Evolutionary conservation across 2,329 filamentous ascomycete species (phyloP).

Genomic region (Venturia asperata): DNA sequence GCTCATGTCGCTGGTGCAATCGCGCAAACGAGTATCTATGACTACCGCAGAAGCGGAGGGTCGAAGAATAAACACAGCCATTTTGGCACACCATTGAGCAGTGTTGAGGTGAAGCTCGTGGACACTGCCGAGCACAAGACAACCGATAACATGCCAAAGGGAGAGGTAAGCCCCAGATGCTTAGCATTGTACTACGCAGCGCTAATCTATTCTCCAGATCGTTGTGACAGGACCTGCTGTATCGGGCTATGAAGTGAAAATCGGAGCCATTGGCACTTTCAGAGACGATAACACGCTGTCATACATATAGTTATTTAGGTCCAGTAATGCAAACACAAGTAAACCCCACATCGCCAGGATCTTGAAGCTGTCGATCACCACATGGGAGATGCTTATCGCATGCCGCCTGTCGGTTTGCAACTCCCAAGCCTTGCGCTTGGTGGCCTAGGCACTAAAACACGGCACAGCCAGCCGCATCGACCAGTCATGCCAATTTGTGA

Average conservation of each 20-base stretch:
- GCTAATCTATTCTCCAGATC: conserved; percentile 45
- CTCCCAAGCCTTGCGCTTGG: background rate
- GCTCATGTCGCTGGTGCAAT: conserved; percentile 80
- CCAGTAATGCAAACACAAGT: background rate
- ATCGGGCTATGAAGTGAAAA: conserved; percentile 54
- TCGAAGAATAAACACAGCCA: conserved; percentile 46
- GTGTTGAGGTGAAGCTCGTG: conserved; percentile 68
- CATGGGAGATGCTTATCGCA: background rate
- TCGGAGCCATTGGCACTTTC: conserved; percentile 60
- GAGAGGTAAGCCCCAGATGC: conserved; percentile 25
- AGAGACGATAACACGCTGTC: conserved; percentile 67
- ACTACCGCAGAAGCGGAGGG: conserved; percentile 59
- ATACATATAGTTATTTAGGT: conserved; percentile 30
- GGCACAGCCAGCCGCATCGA: background rate
- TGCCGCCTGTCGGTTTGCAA: background rate
- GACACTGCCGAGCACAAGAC: conserved; percentile 56
- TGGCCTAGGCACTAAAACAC: background rate
- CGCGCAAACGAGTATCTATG: conserved; percentile 79
- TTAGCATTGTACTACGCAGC: background rate
- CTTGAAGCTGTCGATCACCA: background rate
- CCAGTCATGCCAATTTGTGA: background rate
- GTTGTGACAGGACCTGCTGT: conserved; percentile 67
- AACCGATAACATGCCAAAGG: conserved; percentile 48
- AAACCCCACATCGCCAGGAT: background rate
- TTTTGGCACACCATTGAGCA: conserved; percentile 76